phyloP scores from a whole-genome alignment of 768 basidiomycete species.

The Aureoboletus auriporus region DNA sequence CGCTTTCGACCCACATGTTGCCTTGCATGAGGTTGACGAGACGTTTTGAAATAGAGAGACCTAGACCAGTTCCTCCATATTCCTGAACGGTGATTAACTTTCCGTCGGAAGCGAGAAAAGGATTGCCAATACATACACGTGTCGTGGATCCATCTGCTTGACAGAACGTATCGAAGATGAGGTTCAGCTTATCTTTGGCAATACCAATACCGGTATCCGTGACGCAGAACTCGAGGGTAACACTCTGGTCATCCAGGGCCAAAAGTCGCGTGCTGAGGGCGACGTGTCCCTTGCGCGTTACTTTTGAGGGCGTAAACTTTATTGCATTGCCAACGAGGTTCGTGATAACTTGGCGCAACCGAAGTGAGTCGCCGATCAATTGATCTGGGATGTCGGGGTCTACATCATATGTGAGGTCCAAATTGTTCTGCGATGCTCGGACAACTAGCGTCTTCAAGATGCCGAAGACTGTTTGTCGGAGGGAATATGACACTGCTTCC shows the following conservation, averaged over 20 bases:
- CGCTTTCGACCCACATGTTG: slow-evolving; percentile 98
- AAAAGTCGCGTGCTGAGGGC: slow-evolving; percentile 82
- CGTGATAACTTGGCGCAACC: slow-evolving; percentile 92
- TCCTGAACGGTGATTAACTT: slow-evolving; percentile 49
- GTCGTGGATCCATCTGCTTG: slow-evolving; percentile 99
- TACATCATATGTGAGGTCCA: slow-evolving; percentile 95
- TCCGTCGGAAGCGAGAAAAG: slow-evolving; percentile 7
- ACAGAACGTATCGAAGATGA: slow-evolving; percentile 99
- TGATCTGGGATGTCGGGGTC: slow-evolving; percentile 96
- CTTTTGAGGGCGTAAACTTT: slow-evolving; percentile 90
- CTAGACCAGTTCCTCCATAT: slow-evolving; percentile 96
- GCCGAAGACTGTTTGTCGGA: slow-evolving; percentile 95
- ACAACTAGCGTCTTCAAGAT: slow-evolving; percentile 98
- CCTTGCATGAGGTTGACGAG: slow-evolving; percentile 97
- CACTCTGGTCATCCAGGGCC: slow-evolving; percentile 74
- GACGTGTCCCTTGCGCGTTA: slow-evolving; percentile 80
- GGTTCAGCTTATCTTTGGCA: slow-evolving; percentile 94
- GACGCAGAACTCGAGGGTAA: slow-evolving; percentile 95
- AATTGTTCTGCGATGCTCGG: slow-evolving; percentile 92
- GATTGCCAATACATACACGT: slow-evolving; percentile 47
- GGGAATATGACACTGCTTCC: slow-evolving; percentile 97
- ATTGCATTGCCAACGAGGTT: slow-evolving; percentile 95
- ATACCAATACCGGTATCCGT: slow-evolving; percentile 98
- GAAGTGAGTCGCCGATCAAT: slow-evolving; percentile 92
- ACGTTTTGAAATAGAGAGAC: slow-evolving; percentile 95